These are phyloP conservation scores for Entomortierella chlamydospora DNA, from an alignment of 192 early-diverging fungal genomes.

Conservation along the genomic window DNA sequence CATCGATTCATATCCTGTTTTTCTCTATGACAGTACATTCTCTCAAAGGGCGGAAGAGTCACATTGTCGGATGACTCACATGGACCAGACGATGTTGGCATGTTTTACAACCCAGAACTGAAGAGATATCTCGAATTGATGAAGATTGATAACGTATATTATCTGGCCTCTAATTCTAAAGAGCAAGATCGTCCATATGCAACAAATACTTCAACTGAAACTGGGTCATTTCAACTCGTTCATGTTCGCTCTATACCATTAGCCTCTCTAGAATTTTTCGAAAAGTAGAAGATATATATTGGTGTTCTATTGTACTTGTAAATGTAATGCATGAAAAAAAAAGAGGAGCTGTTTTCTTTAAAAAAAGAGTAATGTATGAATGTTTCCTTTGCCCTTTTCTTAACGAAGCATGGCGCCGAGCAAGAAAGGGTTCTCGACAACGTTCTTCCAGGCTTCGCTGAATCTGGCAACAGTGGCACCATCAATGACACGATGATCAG, in stretches of 20 bases:
- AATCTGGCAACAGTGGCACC: constrained; percentile 97
- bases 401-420: constrained; percentile 74
- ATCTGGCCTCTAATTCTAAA: constrained; percentile 33
- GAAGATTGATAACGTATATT: constrained; percentile 68
- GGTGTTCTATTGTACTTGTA: constrained; percentile 1
- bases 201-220: constrained; percentile 6
- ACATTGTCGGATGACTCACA: constrained; percentile 96
- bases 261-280: constrained; percentile 7
- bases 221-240: constrained; percentile 36
- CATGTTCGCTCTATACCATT: constrained; percentile 28
- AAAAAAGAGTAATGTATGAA: too few species aligned
- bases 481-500: constrained; percentile 96
- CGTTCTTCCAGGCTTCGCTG: constrained; percentile 83
- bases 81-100: constrained; percentile 86
- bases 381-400: constrained; percentile 14
- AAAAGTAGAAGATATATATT: neutral
- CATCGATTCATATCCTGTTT: constrained; percentile 10
- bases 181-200: constrained; percentile 1
- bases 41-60: constrained; percentile 72
- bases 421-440: constrained; percentile 87
- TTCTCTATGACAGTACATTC: constrained; percentile 63
- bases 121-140: constrained; percentile 76
- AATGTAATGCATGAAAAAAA: neutral
- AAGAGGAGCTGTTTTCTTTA: too few species aligned
- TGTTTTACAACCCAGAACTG: constrained; percentile 82